Evolutionary conservation across 352 stramenopile genomes (phyloP).

Genomic region (Thalassiosira hispida): DNA sequence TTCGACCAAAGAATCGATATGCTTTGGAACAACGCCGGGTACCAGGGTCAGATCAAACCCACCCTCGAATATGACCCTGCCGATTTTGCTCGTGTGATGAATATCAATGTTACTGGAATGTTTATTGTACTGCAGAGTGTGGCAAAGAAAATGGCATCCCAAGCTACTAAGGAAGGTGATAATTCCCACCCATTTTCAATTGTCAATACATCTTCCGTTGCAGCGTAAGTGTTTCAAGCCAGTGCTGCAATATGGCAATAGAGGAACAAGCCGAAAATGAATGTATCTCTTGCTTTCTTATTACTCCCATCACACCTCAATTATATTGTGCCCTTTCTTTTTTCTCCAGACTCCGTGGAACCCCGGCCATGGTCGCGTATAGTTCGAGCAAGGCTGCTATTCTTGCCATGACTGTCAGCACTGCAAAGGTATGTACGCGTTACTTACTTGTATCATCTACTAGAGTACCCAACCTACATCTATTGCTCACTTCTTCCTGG

Average conservation of each 20-base stretch:
- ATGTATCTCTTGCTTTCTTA: too few species aligned
- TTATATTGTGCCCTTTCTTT: too few species aligned
- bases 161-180: constrained; percentile 22
- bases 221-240: too few species aligned
- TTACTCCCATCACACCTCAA: too few species aligned
- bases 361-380: constrained; percentile 85
- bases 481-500: not conserved
- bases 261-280: too few species aligned
- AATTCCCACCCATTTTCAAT: constrained; percentile 67
- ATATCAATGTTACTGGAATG: constrained; percentile 87
- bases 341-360: constrained; percentile 81
- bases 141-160: constrained; percentile 74
- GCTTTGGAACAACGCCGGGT: constrained; percentile 88
- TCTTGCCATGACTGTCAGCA: constrained; percentile 78
- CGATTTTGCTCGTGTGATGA: constrained; percentile 85
- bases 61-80: constrained; percentile 79
- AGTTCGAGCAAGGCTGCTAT: constrained; percentile 82
- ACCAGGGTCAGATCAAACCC: constrained; percentile 85
- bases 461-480: not conserved
- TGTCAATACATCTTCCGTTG: constrained; percentile 85
- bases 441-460: constrained; percentile 22
- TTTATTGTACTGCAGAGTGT: constrained; percentile 85
- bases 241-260: too few species aligned
- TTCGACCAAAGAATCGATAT: constrained; percentile 75
- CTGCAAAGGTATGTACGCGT: constrained; percentile 41